Evolutionary conservation across 768 basidiomycete species (phyloP), one percentile per base, ranked within the genome.

Genomic region (Lentinula sp.): DNA sequence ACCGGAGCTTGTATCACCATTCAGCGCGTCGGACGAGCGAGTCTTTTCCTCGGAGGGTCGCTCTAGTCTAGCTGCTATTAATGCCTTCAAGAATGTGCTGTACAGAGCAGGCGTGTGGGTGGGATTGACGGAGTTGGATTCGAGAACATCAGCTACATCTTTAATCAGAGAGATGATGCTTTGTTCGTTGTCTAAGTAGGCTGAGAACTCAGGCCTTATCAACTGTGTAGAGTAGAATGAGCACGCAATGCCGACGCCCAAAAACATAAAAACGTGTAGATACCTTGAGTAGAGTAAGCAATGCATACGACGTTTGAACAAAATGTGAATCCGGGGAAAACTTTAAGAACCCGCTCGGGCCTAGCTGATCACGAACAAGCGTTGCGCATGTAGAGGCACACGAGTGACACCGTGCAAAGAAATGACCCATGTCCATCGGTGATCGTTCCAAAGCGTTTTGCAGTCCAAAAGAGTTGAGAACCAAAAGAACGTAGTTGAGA

Each of bases 391-490:
- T 76, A 31, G 82, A 85, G 2, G 92, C 92, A 8, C 84, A 80
- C 3, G 83, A 79, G 70, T 93, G 86, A 62, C 88, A 89, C 37
- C 90, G 84, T 13, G 85, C 82, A 68, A 94, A 93, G 76, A 94
- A 94, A 74, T 94, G 87, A 0, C 86, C 86, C 45, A 91, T 86
- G 68, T 94, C 85, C 46, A 89, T 73, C 0, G 82, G 74, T 3
- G 83, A 80, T 18, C 84, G 81, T 73, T 96, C 95, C 60, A 98
- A 75, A n/a, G 96, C 93, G 68, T 96, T 91, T 72, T 99, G 95
- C 46, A 99, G 80, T 10, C 96, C 96, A 66, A 99, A 99, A 1
- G 95, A 96, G 70, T 97, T 95, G 61, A 98, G 76, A 40, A 97
- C 91, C 56, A 99, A 83, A 74, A 85, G 84, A 28, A 88, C 84